A percentile compares a stretch with the other conserved stretches of the same genome.
phyloP scores from a whole-genome alignment of 139 green algal species.

The Mesotaenium endlicherianum region DNA sequence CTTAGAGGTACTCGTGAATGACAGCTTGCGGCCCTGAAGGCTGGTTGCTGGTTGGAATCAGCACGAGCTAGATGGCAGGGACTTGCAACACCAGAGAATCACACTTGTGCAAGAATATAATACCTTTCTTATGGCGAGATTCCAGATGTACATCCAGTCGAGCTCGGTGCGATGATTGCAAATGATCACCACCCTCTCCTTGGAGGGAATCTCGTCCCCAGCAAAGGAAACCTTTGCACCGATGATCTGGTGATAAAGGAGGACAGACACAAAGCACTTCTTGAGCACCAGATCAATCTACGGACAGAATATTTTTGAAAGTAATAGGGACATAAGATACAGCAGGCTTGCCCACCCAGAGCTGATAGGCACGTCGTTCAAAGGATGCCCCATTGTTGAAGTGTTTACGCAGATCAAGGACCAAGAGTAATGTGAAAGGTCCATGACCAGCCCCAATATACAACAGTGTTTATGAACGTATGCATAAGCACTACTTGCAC shows the following conservation, averaged over 20 bases:
- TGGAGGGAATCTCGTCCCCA: slow-evolving; percentile 22
- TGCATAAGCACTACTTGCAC: neutral
- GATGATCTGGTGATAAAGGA: slow-evolving; percentile 20
- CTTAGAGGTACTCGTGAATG: too few species aligned
- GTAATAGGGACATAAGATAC: neutral
- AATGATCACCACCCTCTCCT: slow-evolving; percentile 31
- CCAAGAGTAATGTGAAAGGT: neutral
- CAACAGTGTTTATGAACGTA: neutral
- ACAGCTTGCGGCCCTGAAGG: too few species aligned
- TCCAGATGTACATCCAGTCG: slow-evolving; percentile 51
- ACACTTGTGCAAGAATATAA: too few species aligned
- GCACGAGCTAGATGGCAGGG: too few species aligned
- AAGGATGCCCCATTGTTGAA: neutral
- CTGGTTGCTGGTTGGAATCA: too few species aligned
- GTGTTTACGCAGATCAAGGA: neutral
- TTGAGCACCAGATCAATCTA: neutral
- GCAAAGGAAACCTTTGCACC: slow-evolving; percentile 39
- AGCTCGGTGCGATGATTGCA: slow-evolving; percentile 50
- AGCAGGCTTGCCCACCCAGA: neutral
- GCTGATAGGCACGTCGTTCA: neutral
- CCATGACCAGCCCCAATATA: neutral
- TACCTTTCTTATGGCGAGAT: slow-evolving; percentile 26
- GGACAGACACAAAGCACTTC: neutral
- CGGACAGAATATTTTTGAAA: neutral
- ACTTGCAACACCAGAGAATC: too few species aligned